phyloP scores from a whole-genome alignment of 2,329 filamentous ascomycete genomes.

The Penicillium sp. region DNA sequence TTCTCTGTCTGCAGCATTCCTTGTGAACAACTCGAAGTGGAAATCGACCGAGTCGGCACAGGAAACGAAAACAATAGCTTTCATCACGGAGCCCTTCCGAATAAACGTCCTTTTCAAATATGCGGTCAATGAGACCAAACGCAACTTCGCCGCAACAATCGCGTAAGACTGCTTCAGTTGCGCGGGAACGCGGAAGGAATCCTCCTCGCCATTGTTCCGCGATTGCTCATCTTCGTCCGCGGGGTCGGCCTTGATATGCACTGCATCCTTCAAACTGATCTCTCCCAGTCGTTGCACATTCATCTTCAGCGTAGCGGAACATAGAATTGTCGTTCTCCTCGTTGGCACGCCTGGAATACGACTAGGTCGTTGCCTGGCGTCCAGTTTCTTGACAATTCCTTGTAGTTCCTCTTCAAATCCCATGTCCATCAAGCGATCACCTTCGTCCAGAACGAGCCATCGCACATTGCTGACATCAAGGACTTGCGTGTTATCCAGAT shows the following conservation, averaged over 20 bases:
- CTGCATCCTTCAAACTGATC: slow-evolving; percentile 89
- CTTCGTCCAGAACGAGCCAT: slow-evolving; percentile 94
- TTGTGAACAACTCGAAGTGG: slow-evolving; percentile 78
- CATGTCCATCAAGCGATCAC: slow-evolving; percentile 96
- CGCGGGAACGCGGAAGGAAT: slow-evolving; percentile 74
- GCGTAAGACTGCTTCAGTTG: slow-evolving; percentile 92
- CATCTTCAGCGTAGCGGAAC: slow-evolving; percentile 97
- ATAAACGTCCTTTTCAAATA: slow-evolving; percentile 84
- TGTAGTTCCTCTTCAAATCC: slow-evolving; percentile 94
- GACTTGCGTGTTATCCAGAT: slow-evolving; percentile 86
- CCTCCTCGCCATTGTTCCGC: slow-evolving; percentile 51
- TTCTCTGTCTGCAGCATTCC: slow-evolving; percentile 30
- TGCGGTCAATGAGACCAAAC: slow-evolving; percentile 81
- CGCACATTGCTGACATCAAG: slow-evolving; percentile 83
- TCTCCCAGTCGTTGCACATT: slow-evolving; percentile 91
- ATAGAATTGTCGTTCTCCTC: slow-evolving; percentile 78
- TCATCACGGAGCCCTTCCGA: slow-evolving; percentile 87
- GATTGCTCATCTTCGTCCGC: slow-evolving; percentile 54
- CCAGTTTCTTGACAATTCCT: slow-evolving; percentile 76
- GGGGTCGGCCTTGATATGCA: slow-evolving; percentile 73
- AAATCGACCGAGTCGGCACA: slow-evolving; percentile 97
- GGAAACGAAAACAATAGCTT: slow-evolving; percentile 93
- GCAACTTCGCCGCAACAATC: slow-evolving; percentile 82
- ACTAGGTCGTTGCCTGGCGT: slow-evolving; percentile 61
- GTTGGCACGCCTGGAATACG: slow-evolving; percentile 66